A percentile compares a stretch with the other conserved stretches of the same genome.
Conservation (phyloP, 331 rosid species). For the Pyrus hybrid region DNA sequence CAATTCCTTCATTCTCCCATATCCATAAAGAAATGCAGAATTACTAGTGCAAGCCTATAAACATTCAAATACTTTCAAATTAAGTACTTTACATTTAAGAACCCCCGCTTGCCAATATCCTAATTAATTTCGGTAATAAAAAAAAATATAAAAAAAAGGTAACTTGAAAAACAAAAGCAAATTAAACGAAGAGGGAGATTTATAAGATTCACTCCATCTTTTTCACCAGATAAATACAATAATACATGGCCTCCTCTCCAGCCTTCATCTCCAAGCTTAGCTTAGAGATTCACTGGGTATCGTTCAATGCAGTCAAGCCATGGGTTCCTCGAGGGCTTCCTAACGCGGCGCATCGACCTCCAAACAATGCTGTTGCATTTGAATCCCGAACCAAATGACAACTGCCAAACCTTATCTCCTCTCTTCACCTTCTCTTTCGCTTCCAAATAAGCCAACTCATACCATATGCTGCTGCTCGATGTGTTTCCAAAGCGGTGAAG, state of each 20-base stretch:
- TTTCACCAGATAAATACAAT: background rate
- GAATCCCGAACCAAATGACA: conserved; percentile 94
- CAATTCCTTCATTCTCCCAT: background rate
- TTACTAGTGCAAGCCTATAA: background rate
- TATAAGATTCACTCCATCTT: background rate
- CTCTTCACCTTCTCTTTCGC: conserved; percentile 68
- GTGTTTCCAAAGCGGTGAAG: conserved; percentile 91
- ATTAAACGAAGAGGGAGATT: background rate
- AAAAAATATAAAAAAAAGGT: background rate
- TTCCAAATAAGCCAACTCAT: conserved; percentile 85
- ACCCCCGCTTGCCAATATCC: background rate
- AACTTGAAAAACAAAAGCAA: background rate
- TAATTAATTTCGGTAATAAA: background rate
- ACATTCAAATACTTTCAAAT: background rate
- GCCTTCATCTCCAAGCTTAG: background rate
- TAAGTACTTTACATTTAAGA: background rate
- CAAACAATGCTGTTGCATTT: conserved; percentile 92
- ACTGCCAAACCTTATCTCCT: conserved; percentile 91
- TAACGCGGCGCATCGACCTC: conserved; percentile 54
- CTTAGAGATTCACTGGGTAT: conserved; percentile 36
- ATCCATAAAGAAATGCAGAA: background rate
- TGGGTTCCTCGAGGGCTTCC: conserved; percentile 56
- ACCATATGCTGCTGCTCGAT: conserved; percentile 95
- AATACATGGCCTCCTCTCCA: background rate
- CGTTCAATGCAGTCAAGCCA: conserved; percentile 78